Base-by-base conservation (phyloP, 2,329 filamentous ascomycete species). In the Ophiostoma sp. region DNA sequence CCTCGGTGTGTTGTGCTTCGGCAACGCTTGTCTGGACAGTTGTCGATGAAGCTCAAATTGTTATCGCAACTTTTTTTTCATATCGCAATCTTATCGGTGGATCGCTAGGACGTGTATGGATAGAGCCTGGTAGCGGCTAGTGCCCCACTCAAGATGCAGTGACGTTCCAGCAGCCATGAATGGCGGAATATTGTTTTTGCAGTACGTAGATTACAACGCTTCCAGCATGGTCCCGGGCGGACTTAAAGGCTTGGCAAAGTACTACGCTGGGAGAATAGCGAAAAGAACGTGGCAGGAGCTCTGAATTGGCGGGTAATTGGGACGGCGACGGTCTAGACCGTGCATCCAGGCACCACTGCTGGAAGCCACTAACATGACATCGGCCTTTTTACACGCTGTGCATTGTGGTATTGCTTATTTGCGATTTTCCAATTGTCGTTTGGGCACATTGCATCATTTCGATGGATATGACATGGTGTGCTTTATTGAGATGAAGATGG, bases 11-110 rank as follows among this genome's bases (percentile, higher is more conserved):
- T 11, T 55, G 49, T 47, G 45, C n/a, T 36, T 18, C 5, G 14
- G 47, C 16, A 14, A 14, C 8, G n/a, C 18, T 7, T 55, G 49
- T 9, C 27, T 9, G 9, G n/a, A 27, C 27, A 1, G 27, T 44
- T 38, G 11, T 58, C 52, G 18, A 60, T 60, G 27, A 18, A 18
- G n/a, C 27, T 27, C 16, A 27, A 27, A 52, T 40, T 38, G 55
- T 60, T 60, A 60, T 60, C 55, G 27, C 27, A 60, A 60, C 55
- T 60, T 60, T 60, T 55, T 58, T 60, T 55, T 55, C 49, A 55
- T 18, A n/a, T n/a, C 8, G n/a, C 55, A 44, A 44, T 44, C 42
- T 40, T 60, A 60, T 60, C 55, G 55, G 27, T 55, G 27, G 27
- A 3, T 11, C 45, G 3, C 14, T 18, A 16, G 16, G 11, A 49